A percentile compares a stretch with the other conserved stretches of the same genome.
Evolutionary conservation across 2,329 filamentous ascomycete species (phyloP).

Genomic region (Lasiodiplodia gonubiensis): DNA sequence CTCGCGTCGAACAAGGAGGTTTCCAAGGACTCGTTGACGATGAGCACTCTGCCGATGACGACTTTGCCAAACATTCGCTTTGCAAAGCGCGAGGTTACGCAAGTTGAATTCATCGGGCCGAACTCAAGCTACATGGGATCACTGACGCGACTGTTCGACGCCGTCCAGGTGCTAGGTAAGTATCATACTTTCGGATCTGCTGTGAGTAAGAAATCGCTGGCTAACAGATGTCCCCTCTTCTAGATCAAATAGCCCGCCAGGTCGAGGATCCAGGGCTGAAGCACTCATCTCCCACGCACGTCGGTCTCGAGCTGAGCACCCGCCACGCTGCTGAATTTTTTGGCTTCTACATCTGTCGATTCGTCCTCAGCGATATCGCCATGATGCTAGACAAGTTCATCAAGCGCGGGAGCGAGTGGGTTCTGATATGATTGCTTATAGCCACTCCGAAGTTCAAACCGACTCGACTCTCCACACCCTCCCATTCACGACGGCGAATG

Average conservation of each 20-base stretch:
- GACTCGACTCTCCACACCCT: constrained; percentile 37
- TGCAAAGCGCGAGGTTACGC: constrained; percentile 71
- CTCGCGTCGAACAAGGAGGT: constrained; percentile 50
- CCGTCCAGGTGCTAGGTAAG: constrained; percentile 89
- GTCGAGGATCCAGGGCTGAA: constrained; percentile 93
- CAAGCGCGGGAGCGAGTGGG: constrained; percentile 96
- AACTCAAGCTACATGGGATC: constrained; percentile 91
- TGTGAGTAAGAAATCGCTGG: not conserved
- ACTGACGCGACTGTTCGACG: constrained; percentile 88
- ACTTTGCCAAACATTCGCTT: constrained; percentile 77
- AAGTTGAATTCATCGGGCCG: constrained; percentile 77
- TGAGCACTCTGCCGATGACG: constrained; percentile 64
- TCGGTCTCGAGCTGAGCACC: constrained; percentile 90
- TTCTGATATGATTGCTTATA: constrained; percentile 59
- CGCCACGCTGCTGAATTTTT: constrained; percentile 97
- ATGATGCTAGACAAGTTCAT: constrained; percentile 94
- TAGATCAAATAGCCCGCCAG: constrained; percentile 94
- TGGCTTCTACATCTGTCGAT: constrained; percentile 93
- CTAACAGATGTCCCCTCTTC: not conserved
- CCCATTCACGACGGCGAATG: constrained; percentile 34
- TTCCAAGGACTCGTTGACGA: constrained; percentile 64
- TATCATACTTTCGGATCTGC: not conserved
- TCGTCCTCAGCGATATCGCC: constrained; percentile 84
- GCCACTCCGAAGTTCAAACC: constrained; percentile 34
- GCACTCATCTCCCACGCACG: constrained; percentile 90